Conservation (phyloP, 176 grass and related monocot species). For the Carex myosuroides region DNA sequence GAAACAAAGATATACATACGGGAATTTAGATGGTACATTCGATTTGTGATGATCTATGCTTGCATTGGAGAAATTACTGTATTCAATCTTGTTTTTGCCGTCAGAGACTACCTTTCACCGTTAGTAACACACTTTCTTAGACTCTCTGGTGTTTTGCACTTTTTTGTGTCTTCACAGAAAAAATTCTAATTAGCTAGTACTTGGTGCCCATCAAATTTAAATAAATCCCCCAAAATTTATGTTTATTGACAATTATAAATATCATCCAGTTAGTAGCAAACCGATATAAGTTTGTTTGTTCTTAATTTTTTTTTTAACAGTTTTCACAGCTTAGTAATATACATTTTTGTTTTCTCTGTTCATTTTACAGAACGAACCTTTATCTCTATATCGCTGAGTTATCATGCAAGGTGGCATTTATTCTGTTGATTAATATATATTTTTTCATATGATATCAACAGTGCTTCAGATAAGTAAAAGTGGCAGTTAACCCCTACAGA, state of each 20-base stretch:
- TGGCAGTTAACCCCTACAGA: not conserved
- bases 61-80: conserved; percentile 71
- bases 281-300: not conserved
- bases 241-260: not conserved
- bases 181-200: not conserved
- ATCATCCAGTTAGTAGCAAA: not conserved
- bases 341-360: conserved; percentile 23
- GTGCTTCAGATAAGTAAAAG: not conserved
- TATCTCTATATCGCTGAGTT: conserved; percentile 76
- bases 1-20: conserved; percentile 80
- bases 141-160: not conserved
- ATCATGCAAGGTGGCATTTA: conserved; percentile 57
- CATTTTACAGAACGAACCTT: conserved; percentile 60
- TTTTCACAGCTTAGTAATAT: conserved; percentile 11
- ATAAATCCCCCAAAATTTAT: not conserved
- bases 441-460: not conserved
- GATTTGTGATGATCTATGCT: conserved; percentile 80
- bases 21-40: conserved; percentile 92
- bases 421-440: not conserved
- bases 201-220: not conserved
- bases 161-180: not conserved
- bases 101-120: conserved; percentile 46
- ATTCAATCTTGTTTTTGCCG: conserved; percentile 68
- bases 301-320: not conserved
- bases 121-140: conserved; percentile 37